Conservation (phyloP, 192 early-diverging fungal species). For the Coemansia sp. region DNA sequence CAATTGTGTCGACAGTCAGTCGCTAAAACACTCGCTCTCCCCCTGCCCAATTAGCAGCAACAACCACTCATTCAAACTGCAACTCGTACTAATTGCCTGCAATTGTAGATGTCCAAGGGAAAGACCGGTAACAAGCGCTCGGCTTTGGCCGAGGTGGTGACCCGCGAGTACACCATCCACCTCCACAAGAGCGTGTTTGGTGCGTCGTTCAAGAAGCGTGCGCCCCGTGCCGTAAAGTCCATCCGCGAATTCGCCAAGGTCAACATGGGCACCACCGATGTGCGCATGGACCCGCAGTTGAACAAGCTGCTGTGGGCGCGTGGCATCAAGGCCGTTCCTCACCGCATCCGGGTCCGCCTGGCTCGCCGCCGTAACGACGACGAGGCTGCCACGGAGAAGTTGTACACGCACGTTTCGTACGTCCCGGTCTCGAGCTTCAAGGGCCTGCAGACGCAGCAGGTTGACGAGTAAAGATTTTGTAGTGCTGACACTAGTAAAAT, state of each 20-base stretch:
- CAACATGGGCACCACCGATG: conserved; percentile 94
- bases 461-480: conserved; percentile 61
- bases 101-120: conserved; percentile 71
- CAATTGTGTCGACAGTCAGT: no score
- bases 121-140: conserved; percentile 73
- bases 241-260: conserved; percentile 88
- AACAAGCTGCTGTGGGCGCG: conserved; percentile 95
- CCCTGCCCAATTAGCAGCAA: no score
- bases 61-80: neutral
- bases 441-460: conserved; percentile 73
- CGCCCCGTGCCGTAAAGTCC: conserved; percentile 91
- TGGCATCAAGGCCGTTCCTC: conserved; percentile 91
- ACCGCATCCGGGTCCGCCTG: conserved; percentile 94
- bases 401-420: conserved; percentile 90
- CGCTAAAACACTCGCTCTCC: no score
- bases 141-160: conserved; percentile 85
- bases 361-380: conserved; percentile 96
- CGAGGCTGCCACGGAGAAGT: conserved; percentile 95
- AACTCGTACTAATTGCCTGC: neutral
- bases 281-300: conserved; percentile 91
- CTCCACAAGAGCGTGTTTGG: conserved; percentile 87
- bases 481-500: conserved; percentile 6
- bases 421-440: conserved; percentile 89
- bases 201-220: conserved; percentile 95
- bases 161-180: conserved; percentile 99